phyloP scores from a whole-genome alignment of 2,329 filamentous ascomycete species.

The Fusarium armeniacum region DNA sequence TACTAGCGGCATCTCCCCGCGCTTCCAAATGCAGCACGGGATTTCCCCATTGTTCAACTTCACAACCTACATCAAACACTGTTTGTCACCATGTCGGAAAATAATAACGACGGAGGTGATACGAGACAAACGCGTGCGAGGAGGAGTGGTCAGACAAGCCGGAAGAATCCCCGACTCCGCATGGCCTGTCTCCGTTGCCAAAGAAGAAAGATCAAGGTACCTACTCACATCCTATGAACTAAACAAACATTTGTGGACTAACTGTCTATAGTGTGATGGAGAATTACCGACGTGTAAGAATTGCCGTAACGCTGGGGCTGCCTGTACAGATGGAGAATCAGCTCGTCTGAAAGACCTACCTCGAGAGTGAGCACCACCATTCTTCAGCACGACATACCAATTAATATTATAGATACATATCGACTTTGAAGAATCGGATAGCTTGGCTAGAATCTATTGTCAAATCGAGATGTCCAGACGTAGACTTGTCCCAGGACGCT shows the following conservation, averaged over 20 bases:
- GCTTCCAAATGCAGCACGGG: neutral
- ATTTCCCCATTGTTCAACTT: conserved; percentile 29
- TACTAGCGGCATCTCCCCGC: conserved; percentile 40
- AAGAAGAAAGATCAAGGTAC: conserved; percentile 63
- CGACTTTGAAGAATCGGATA: conserved; percentile 58
- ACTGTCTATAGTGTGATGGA: conserved; percentile 59
- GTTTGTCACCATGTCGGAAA: conserved; percentile 31
- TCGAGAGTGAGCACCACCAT: conserved; percentile 53
- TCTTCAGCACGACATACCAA: neutral
- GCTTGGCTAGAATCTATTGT: conserved; percentile 63
- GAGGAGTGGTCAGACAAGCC: conserved; percentile 37
- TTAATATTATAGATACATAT: conserved; percentile 47
- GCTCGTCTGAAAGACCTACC: conserved; percentile 57
- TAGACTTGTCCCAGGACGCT: conserved; percentile 55
- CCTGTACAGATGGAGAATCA: conserved; percentile 62
- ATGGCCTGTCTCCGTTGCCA: conserved; percentile 59
- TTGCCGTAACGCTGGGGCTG: conserved; percentile 58
- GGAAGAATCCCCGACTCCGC: conserved; percentile 49
- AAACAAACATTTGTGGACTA: neutral
- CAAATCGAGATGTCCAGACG: conserved; percentile 57
- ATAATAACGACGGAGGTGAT: neutral
- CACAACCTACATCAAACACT: neutral
- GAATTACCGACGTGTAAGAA: conserved; percentile 59
- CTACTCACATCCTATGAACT: conserved; percentile 5
- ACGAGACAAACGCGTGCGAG: conserved; percentile 23